phyloP scores from a whole-genome alignment of 1,139 yeast species.

The Fermentozyma sake region DNA sequence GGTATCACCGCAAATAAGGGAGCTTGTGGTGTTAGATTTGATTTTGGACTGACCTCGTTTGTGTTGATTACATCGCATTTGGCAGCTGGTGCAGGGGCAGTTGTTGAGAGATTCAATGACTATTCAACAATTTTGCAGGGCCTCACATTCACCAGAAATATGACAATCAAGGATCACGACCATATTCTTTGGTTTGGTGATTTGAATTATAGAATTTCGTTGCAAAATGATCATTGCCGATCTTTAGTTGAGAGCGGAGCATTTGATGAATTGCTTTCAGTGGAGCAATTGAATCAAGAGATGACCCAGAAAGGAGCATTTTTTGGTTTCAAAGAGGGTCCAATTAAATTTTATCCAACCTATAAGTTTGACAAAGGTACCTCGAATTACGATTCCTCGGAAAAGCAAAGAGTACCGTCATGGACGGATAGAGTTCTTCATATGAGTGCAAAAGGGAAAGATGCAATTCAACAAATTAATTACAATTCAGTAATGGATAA shows the following conservation, averaged over 20 bases:
- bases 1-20: constrained; percentile 93
- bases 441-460: constrained; percentile 30
- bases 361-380: constrained; percentile 93
- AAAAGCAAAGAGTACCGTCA: constrained; percentile 88
- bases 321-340: constrained; percentile 78
- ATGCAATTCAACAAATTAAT: constrained; percentile 49
- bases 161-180: constrained; percentile 74
- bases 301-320: constrained; percentile 75
- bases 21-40: constrained; percentile 80
- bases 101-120: constrained; percentile 84
- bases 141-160: constrained; percentile 69
- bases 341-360: constrained; percentile 72
- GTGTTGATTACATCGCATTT: constrained; percentile 88
- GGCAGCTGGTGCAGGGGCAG: constrained; percentile 87
- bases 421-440: constrained; percentile 93
- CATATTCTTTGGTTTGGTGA: constrained; percentile 93
- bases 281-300: constrained; percentile 80
- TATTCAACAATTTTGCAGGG: constrained; percentile 78
- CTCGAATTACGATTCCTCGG: constrained; percentile 78
- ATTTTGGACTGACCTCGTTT: constrained; percentile 70
- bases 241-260: constrained; percentile 43
- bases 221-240: constrained; percentile 76
- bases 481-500: constrained; percentile 56
- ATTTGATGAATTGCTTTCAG: constrained; percentile 53
- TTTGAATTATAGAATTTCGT: constrained; percentile 77